A percentile compares a stretch with the other conserved stretches of the same genome.
phyloP scores from a whole-genome alignment of 2,329 filamentous ascomycete species.

The Apiospora rasikravindrae region DNA sequence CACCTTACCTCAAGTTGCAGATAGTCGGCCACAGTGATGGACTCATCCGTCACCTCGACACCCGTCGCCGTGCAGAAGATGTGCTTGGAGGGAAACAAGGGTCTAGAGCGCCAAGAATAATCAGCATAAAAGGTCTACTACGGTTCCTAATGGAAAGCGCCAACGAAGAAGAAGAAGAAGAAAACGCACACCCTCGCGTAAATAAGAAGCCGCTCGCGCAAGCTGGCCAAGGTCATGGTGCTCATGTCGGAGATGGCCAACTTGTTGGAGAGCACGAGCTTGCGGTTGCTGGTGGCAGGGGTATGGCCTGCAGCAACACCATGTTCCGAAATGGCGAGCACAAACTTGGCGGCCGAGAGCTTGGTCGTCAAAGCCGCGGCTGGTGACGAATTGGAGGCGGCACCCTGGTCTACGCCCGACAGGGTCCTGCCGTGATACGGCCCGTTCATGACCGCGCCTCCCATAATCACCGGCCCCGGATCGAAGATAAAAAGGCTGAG shows the following conservation, averaged over 20 bases:
- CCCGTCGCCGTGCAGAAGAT: conserved; percentile 18
- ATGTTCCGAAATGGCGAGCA: background rate
- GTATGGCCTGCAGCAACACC: background rate
- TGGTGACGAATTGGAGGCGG: background rate
- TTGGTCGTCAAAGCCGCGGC: background rate
- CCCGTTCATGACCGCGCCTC: background rate
- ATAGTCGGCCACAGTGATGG: conserved; percentile 9
- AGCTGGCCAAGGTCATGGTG: conserved; percentile 7
- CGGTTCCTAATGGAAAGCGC: background rate
- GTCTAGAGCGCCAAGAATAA: background rate
- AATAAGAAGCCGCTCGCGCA: conserved; percentile 8
- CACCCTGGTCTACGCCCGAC: conserved; percentile 10
- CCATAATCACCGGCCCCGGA: background rate
- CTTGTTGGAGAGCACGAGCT: conserved; percentile 19
- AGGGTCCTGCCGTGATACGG: conserved; percentile 18
- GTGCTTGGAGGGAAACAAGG: background rate
- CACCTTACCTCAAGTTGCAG: background rate
- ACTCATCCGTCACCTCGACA: conserved; percentile 5
- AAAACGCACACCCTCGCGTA: conserved; percentile 14
- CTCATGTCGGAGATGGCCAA: conserved; percentile 15
- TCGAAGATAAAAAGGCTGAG: too few relatives aligned
- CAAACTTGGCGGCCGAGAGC: conserved; percentile 2
- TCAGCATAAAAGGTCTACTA: background rate
- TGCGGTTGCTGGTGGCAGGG: background rate
- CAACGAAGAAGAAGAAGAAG: too few relatives aligned